Evolutionary conservation across 164 flowering plant genomes (phyloP), one percentile per base, ranked within the genome.

Genomic region (Taxillus chinensis): DNA sequence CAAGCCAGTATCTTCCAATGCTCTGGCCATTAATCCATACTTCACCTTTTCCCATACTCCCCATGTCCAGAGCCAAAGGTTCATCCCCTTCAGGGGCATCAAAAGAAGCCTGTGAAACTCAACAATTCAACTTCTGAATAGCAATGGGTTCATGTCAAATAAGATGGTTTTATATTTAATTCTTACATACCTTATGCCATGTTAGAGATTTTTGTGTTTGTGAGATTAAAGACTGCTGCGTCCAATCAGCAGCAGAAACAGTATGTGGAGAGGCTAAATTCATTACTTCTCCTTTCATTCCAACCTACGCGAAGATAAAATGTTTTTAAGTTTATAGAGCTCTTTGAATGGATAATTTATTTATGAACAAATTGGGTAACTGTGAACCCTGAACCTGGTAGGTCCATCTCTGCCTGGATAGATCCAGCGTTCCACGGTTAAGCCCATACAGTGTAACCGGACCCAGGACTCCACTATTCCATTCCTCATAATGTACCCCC

Each of bases 201-300:
- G 75, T 80, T 72, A 80, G 62, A 5, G 81, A 81, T 68, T 74
- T 81, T 53, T 51, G 71, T 40, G 48, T 65, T 15, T 75, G 76
- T 54, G 62, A 75, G 51, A 68, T 67, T 59, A 78, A 59, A 7
- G 83, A 80, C 61, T 49, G 64, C 45, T 68, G 71, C 70, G 72
- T 70, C 83, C 83, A 80, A n/a, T 71, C 78, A 8, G 72, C 79
- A 56, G 83, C 62, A 16, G 79, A 75, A 62, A 71, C 63, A 48
- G 69, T 55, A 62, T 70, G 63, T 58, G 83, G 81, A 62, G 81
- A 78, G 45, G 67, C 68, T 14, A 80, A 75, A 62, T 75, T 72
- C 83, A 80, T 67, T 41, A 76, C 71, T 57, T 80, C 83, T 63
- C 83, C 83, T 74, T 78, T 78, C 57, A 80, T 68, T 27, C 83